phyloP scores from a whole-genome alignment of 345 rosid species.

The Kandelia obovata region DNA sequence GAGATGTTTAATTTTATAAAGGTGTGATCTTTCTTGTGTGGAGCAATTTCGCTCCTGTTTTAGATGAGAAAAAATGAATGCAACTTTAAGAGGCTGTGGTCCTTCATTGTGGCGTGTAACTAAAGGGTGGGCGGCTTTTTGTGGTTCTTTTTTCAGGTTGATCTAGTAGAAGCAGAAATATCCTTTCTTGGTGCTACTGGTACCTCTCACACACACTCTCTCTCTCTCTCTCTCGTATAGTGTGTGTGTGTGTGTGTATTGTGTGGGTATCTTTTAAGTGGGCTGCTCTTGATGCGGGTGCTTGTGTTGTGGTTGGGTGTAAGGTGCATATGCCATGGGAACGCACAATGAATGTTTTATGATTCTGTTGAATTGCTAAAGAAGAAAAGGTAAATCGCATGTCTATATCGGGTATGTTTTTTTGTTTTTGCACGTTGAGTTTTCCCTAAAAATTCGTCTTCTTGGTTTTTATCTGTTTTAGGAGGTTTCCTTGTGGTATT shows the following conservation, averaged over 20 bases:
- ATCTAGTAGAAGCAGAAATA: constrained; percentile 42
- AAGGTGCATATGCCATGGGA: constrained; percentile 3
- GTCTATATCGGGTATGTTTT: background rate
- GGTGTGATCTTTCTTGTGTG: constrained; percentile 28
- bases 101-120: constrained; percentile 25
- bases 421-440: background rate
- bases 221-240: background rate
- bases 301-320: constrained; percentile 8
- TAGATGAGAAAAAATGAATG: constrained; percentile 12
- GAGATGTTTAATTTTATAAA: background rate
- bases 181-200: constrained; percentile 45
- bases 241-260: background rate
- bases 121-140: constrained; percentile 27
- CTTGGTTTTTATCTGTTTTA: constrained; percentile 14
- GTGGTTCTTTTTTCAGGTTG: constrained; percentile 69
- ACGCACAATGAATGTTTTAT: background rate
- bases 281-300: constrained; percentile 20
- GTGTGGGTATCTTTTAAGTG: background rate
- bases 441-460: constrained; percentile 4
- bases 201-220: constrained; percentile 7
- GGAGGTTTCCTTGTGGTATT: constrained; percentile 14
- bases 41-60: constrained; percentile 18
- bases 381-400: background rate
- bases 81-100: constrained; percentile 55
- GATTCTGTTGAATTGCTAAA: constrained; percentile 2